A percentile compares a stretch with the other conserved stretches of the same genome.
These are phyloP conservation scores for Candida maesae DNA, from an alignment of 805 yeast genomes.

Conservation along the genomic window DNA sequence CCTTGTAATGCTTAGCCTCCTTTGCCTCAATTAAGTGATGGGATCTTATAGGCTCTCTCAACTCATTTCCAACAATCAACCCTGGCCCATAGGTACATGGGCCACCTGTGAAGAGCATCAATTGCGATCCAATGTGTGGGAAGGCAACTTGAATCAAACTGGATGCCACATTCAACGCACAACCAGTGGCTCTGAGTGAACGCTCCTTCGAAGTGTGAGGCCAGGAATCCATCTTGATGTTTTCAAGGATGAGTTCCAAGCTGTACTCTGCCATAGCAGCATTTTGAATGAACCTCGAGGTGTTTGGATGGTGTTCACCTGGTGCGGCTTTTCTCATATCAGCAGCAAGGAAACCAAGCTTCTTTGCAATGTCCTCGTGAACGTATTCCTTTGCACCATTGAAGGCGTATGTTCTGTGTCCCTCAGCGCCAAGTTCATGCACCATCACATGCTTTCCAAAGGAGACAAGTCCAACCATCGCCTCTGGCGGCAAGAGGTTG, in stretches of 20 bases:
- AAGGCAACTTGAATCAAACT: constrained; percentile 35
- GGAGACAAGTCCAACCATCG: constrained; percentile 54
- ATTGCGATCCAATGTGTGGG: constrained; percentile 49
- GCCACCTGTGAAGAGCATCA: constrained; percentile 56
- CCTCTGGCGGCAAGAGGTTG: constrained; percentile 48
- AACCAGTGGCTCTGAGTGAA: constrained; percentile 53
- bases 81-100: constrained; percentile 69
- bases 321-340: constrained; percentile 23
- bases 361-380: constrained; percentile 41
- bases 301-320: background rate
- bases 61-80: constrained; percentile 46
- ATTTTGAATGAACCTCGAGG: constrained; percentile 18
- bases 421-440: constrained; percentile 43
- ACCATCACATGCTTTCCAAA: constrained; percentile 59
- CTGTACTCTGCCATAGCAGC: constrained; percentile 41
- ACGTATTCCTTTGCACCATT: constrained; percentile 54
- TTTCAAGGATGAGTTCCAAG: constrained; percentile 45
- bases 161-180: constrained; percentile 50
- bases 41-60: constrained; percentile 63
- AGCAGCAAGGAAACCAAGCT: constrained; percentile 41
- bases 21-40: constrained; percentile 57
- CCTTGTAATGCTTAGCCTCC: constrained; percentile 37
- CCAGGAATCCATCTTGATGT: constrained; percentile 46
- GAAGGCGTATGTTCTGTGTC: constrained; percentile 39
- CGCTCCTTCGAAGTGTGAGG: constrained; percentile 44